Evolutionary conservation across 306 rosid species (phyloP), one percentile per base, ranked within the genome.

Genomic region (Malus fusca): DNA sequence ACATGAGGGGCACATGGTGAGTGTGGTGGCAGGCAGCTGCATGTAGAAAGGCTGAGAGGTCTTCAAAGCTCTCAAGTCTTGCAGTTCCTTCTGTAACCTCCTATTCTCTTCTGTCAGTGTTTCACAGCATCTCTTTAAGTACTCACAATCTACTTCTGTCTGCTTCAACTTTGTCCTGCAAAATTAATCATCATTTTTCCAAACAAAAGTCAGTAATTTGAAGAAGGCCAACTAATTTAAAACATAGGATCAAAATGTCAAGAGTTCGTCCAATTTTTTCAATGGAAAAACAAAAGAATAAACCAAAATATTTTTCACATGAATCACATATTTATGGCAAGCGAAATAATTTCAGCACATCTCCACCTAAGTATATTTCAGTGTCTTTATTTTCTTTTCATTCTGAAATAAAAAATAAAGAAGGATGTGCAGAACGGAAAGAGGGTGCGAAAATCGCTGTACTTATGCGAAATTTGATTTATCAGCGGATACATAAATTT

Each of bases 11-110:
- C 99, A 96, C 98, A 96, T 90, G 25, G 99, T 96, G 79, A 96
- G 99, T 1, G 99, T 96, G 65, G 99, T 96, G 42, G 99, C 97
- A 19, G 99, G 99, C 52, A 87, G 96, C 43, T 92, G 99, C 97
- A 89, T 92, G 85, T 85, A 90, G 60, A 89, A 96, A 33, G 99
- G 96, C 40, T 90, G 92, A 42, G 90, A 84, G 6, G 91, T 77
- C 80, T 96, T 96, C 66, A 96, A 84, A 61, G 97, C 96, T 86
- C 99, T 88, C 18, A 96, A 79, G 67, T 96, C 99, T 65, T 92
- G 99, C 28, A 96, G 85, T 58, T 96, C 99, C 80, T 96, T 96
- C 43, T 92, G 99, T 52, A 96, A 83, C 75, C 98, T 89, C 75
- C 89, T 88, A 74, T 96, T 96, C 91, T 96, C 97, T 77, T 96